Base-by-base conservation (phyloP, 2,329 filamentous ascomycete genomes). In the Corniculantispora saksenae region DNA sequence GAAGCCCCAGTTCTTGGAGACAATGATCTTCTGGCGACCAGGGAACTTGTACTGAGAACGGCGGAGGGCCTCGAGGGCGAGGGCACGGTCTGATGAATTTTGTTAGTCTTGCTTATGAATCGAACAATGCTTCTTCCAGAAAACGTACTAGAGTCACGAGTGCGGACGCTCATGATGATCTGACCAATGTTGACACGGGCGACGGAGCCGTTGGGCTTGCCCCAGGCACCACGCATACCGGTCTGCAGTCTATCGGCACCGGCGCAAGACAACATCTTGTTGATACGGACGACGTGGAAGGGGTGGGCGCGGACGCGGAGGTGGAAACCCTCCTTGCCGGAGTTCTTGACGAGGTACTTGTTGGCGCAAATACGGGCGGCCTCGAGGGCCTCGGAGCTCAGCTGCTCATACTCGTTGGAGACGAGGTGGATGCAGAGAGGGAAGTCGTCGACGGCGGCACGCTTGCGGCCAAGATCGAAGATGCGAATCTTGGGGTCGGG, bases 221-320 rank as follows among this genome's bases (percentile, higher is more conserved):
- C 95, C 90, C 93, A 99, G 77, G 95, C 95, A 90, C 95, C 95
- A 91, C 95, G 94, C 95, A 99, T 99, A 88, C 95, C 95, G 76
- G 95, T 99, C 86, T 99, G 95, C 84, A 99, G 88, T 91, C 95
- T 93, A 98, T 99, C 95, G 90, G 95, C 95, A 89, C 95, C 95
- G 79, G 95, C 95, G 84, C 95, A 99, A 81, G 95, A 98, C 93
- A 99, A 94, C 95, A 99, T 99, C 92, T 99, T 99, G 93, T 99
- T 99, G 94, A 99, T 99, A 85, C 95, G 95, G 88, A 99, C 91
- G 85, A 99, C 95, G 89, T 99, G 95, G 93, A 92, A 99, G 74
- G 95, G 95, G 89, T 99, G 95, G 79, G 93, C 94, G 80, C 95
- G 89, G 79, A 91, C 86, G 76, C 89, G 88, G 73, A 91, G 83